A percentile compares a stretch with the other conserved stretches of the same genome.
phyloP scores from a whole-genome alignment of 2,329 filamentous ascomycete species.

The Epichloe aotearoae region DNA sequence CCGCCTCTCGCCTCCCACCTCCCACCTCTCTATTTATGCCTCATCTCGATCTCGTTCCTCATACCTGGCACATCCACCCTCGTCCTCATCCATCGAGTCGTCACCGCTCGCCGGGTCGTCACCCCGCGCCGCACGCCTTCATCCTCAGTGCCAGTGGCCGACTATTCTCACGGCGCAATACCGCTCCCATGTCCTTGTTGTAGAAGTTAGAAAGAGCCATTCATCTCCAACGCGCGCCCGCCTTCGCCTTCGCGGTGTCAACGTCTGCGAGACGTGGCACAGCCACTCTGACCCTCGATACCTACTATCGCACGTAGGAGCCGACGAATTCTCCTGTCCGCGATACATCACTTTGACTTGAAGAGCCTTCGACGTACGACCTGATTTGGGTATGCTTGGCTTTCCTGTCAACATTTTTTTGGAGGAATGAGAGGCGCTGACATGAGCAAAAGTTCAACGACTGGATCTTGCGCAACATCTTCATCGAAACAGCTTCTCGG shows the following conservation, averaged over 20 bases:
- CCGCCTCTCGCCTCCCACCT: too few species aligned
- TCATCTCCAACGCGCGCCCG: slow-evolving; percentile 4
- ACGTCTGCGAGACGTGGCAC: background rate
- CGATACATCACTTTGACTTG: background rate
- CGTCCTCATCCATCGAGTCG: background rate
- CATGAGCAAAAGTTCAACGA: background rate
- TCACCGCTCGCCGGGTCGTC: background rate
- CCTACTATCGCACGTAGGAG: background rate
- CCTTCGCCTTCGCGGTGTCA: slow-evolving; percentile 6
- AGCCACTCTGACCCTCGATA: background rate
- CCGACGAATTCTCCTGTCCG: background rate
- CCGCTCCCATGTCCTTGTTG: slow-evolving; percentile 21
- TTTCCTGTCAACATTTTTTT: background rate
- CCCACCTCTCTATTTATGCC: too few species aligned
- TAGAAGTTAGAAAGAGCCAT: slow-evolving; percentile 25
- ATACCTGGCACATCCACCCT: background rate
- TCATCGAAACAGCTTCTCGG: background rate
- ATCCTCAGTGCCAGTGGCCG: background rate
- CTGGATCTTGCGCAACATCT: background rate
- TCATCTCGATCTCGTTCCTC: too few species aligned
- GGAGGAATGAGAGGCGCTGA: background rate
- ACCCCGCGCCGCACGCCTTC: background rate
- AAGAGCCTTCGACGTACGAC: background rate
- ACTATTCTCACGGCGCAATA: background rate
- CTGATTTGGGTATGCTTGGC: background rate